Evolutionary conservation across 257 asterid species (phyloP), one percentile per base, ranked within the genome.

Genomic region (Solanum paucissectum): DNA sequence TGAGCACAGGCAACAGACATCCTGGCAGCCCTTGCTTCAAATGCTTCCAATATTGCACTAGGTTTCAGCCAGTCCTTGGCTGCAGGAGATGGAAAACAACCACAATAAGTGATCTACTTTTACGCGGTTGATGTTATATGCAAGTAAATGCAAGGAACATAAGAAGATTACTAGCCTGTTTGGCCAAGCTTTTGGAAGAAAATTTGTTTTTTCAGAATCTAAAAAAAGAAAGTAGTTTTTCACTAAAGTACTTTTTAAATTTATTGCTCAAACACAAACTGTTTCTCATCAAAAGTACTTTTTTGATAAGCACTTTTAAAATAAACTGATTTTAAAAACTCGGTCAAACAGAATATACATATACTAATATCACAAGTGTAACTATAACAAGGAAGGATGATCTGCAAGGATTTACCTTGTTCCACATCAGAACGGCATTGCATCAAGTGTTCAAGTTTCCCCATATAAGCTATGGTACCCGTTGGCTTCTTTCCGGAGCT

Each of bases 11-110:
- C 90, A 91, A 96, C 95, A 36, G 99, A 91, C 97, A 96, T 94
- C 91, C 98, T 94, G 83, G 93, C 95, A 89, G 99, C 98, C 90
- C 99, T 94, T 64, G 97, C 98, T 94, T 97, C 99, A 90, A 94
- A 97, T 75, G 98, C 98, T 92, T 97, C 99, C 91, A 97, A n/a
- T 72, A 96, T 93, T 68, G 86, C 90, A 90, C 91, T 89, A 86
- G 98, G 98, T 55, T 93, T 96, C 87, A 93, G 85, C 99, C 99
- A 97, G 90, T 97, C 99, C 89, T 91, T 94, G 68, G 97, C 99
- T 97, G 96, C 92, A 93, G 58, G 86, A 88, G 52, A 81, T 9
- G 85, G 68, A 81, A 81, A 81, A 81, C 69, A 60, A 81, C 42
- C 85, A 81, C 42, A 46, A 81, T 29, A 9, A 23, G 0, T 60